Conservation (phyloP, 139 green algal genomes). For the Coelastrella sp. region DNA sequence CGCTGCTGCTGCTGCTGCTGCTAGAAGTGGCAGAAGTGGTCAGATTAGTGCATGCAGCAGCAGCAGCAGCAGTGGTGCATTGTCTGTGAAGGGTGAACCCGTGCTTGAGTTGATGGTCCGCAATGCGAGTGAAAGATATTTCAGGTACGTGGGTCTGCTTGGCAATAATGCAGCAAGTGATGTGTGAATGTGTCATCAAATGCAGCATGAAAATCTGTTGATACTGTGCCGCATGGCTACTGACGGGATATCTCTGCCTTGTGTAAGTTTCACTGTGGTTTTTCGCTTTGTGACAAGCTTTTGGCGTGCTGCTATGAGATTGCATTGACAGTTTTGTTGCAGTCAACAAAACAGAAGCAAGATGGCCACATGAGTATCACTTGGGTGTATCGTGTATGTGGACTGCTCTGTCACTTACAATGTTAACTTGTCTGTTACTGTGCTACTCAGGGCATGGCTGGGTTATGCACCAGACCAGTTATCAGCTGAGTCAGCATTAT, state of each 20-base stretch:
- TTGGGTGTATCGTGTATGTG: no score
- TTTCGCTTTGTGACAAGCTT: no score
- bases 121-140: constrained; percentile 49
- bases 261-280: no score
- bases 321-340: no score
- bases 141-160: constrained; percentile 29
- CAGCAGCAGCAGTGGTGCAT: constrained; percentile 15
- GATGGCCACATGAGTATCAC: no score
- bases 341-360: no score
- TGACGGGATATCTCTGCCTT: no score
- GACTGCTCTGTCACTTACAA: constrained; percentile 39
- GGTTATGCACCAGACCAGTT: constrained; percentile 7
- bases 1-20: not conserved
- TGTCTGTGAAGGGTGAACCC: not conserved
- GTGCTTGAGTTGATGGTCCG: constrained; percentile 37
- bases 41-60: constrained; percentile 8
- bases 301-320: no score
- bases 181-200: no score
- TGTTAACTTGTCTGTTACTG: not conserved
- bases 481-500: constrained; percentile 29
- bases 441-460: constrained; percentile 28
- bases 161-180: no score
- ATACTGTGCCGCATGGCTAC: no score
- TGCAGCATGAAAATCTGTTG: no score
- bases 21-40: not conserved